Evolutionary conservation across 345 rosid genomes (phyloP).

Genomic region (Citrus inodora): DNA sequence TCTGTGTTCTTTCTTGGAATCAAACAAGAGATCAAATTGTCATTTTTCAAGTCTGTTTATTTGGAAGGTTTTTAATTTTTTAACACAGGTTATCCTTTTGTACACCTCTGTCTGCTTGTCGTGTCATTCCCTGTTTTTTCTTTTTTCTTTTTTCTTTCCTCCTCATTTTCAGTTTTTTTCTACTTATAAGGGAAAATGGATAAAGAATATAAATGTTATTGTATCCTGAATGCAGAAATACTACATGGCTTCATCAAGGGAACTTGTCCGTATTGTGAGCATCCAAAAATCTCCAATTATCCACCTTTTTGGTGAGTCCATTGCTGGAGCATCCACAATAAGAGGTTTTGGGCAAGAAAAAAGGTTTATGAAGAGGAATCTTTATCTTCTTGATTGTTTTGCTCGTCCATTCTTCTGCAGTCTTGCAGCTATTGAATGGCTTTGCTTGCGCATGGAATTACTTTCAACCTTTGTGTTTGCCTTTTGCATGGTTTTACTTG

Average conservation of each 20-base stretch:
- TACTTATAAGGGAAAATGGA: neutral
- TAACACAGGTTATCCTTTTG: neutral
- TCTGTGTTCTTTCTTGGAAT: neutral
- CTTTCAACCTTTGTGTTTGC: slow-evolving; percentile 96
- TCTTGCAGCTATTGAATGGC: slow-evolving; percentile 98
- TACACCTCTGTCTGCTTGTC: neutral
- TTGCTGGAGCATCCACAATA: slow-evolving; percentile 98
- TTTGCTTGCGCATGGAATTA: slow-evolving; percentile 96
- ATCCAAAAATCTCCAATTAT: slow-evolving; percentile 97
- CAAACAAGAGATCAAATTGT: neutral
- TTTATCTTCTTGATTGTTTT: slow-evolving; percentile 97
- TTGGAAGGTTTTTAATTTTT: neutral
- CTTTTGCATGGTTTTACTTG: slow-evolving; percentile 96
- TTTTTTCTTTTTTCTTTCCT: neutral
- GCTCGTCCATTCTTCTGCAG: slow-evolving; percentile 98
- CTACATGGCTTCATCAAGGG: slow-evolving; percentile 99
- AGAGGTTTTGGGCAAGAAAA: slow-evolving; percentile 99
- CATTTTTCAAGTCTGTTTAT: neutral
- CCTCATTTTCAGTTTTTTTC: neutral
- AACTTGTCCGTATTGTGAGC: slow-evolving; percentile 97
- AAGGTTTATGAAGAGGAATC: slow-evolving; percentile 95
- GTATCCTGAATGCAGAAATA: slow-evolving; percentile 64
- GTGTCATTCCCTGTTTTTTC: neutral
- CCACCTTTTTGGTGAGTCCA: slow-evolving; percentile 97
- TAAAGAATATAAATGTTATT: neutral